phyloP scores from a whole-genome alignment of 805 yeast species.

The Metschnikowia amazonensis region DNA sequence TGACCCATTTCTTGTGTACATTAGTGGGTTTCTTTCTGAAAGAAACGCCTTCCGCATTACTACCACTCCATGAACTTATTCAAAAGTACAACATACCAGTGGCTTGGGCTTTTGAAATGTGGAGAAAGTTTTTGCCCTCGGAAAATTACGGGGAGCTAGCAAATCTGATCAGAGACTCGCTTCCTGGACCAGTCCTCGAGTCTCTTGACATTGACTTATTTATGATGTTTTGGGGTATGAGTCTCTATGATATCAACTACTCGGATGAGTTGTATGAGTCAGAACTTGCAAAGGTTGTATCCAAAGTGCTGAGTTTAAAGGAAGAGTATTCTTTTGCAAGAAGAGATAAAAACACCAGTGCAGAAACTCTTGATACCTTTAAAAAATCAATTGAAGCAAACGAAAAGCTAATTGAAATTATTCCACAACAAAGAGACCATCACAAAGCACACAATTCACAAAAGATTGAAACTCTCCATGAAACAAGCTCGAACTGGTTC shows the following conservation, averaged over 20 bases:
- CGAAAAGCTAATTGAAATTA: conserved; percentile 21
- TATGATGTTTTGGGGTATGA: conserved; percentile 63
- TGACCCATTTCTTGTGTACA: conserved; percentile 63
- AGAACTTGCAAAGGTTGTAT: conserved; percentile 40
- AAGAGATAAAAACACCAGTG: conserved; percentile 21
- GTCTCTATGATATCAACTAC: conserved; percentile 66
- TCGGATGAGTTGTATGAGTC: conserved; percentile 47
- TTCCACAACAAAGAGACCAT: conserved; percentile 39
- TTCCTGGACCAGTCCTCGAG: conserved; percentile 7
- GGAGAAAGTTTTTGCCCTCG: conserved; percentile 52
- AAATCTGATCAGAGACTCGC: conserved; percentile 4
- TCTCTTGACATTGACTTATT: conserved; percentile 28
- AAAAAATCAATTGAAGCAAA: conserved; percentile 23
- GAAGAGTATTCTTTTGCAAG: conserved; percentile 31
- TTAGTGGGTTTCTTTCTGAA: conserved; percentile 51
- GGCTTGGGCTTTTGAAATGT: conserved; percentile 71
- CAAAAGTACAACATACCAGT: conserved; percentile 44
- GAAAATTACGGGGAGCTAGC: conserved; percentile 17
- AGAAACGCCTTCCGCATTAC: conserved; percentile 28
- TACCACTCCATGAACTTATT: conserved; percentile 40
- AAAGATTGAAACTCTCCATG: conserved; percentile 25
- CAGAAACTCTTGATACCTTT: conserved; percentile 21
- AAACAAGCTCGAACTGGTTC: conserved; percentile 41
- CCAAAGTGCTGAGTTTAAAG: conserved; percentile 31
- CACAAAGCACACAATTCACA: conserved; percentile 43